Base-by-base conservation (phyloP, 1,284 basidiomycete species). In the Leccinum insolens region DNA sequence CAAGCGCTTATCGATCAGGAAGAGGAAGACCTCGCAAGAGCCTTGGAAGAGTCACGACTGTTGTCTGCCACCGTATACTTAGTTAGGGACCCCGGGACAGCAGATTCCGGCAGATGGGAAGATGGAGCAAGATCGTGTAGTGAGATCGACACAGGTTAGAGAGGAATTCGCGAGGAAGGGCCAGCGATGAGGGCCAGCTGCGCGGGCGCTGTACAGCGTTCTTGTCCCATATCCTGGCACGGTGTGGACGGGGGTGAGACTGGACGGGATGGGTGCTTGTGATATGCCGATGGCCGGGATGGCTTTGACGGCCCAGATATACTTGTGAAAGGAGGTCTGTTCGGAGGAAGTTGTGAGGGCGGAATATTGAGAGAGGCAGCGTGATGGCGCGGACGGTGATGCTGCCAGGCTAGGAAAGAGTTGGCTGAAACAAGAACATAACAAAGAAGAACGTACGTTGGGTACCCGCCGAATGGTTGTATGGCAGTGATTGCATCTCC, bases 1-100 rank as follows among this genome's bases (percentile, higher is more conserved):
- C 67, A 92, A 72, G 59, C 81, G 80, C 55, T 80, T 80, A 28
- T 28, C 25, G 25, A 28, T 28, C 25, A 28, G 25, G 25, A 28
- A 28, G 25, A 28, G 25, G 25, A 28, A 28, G 25, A 28, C 25
- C 25, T 28, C 25, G 25, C 25, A 28, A 28, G 25, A 28, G 25
- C 25, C 25, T 28, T 28, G 25, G 25, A 28, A 28, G 25, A 28
- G 25, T 28, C 25, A 28, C 25, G 25, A 28, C 25, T 34, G 68
- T 59, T 11, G 62, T 28, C 25, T 28, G 25, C 25, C 25, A 28
- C 25, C 25, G 25, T 28, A 28, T 28, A 28, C 25, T 28, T 28
- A 28, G 25, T 28, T 28, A 28, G 31, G 25, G 63, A 17, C 49
- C 61, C 52, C 7, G 65, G 15, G 39, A 60, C 37, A 12, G 63